These are phyloP conservation scores for Phytophthora sojae DNA, from an alignment of 352 stramenopile genomes.

Conservation along the genomic window DNA sequence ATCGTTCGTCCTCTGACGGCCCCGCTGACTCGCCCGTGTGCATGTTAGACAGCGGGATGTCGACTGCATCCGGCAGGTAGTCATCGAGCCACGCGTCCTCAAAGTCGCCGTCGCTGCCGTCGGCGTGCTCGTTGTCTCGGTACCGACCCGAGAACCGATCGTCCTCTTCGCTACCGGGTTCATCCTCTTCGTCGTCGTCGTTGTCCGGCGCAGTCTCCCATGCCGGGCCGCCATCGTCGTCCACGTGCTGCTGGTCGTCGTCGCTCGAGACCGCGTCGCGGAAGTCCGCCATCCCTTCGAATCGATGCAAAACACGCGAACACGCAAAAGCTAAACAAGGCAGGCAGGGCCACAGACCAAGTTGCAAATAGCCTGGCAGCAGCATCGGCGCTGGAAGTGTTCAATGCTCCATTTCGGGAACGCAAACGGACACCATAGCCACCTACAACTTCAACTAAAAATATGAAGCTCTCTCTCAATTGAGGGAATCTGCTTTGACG, in stretches of 20 bases:
- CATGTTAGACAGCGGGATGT: not conserved
- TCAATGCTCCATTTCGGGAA: constrained; percentile 31
- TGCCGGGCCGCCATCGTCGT: constrained; percentile 21
- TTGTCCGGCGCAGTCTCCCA: constrained; percentile 42
- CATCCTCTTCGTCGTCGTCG: constrained; percentile 34
- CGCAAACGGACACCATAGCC: constrained; percentile 21
- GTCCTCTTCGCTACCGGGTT: constrained; percentile 12
- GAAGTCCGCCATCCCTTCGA: constrained; percentile 32
- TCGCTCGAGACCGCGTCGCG: constrained; percentile 24
- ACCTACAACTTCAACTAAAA: constrained; percentile 33
- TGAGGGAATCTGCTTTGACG: not conserved
- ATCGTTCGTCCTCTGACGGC: constrained; percentile 13
- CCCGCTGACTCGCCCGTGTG: constrained; percentile 6
- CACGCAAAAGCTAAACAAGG: constrained; percentile 2
- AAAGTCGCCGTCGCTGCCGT: constrained; percentile 42
- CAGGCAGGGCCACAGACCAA: constrained; percentile 1
- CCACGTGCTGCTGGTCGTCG: constrained; percentile 24
- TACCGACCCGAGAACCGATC: constrained; percentile 19
- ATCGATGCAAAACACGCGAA: constrained; percentile 7
- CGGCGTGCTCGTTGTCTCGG: constrained; percentile 18
- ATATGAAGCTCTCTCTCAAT: constrained; percentile 10
- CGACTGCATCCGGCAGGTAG: constrained; percentile 29
- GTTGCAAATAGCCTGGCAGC: constrained; percentile 28
- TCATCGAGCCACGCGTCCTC: constrained; percentile 51
- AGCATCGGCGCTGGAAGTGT: not conserved